These are phyloP conservation scores for Wickerhamiella domercqiae DNA, from an alignment of 805 yeast species.

Conservation along the genomic window DNA sequence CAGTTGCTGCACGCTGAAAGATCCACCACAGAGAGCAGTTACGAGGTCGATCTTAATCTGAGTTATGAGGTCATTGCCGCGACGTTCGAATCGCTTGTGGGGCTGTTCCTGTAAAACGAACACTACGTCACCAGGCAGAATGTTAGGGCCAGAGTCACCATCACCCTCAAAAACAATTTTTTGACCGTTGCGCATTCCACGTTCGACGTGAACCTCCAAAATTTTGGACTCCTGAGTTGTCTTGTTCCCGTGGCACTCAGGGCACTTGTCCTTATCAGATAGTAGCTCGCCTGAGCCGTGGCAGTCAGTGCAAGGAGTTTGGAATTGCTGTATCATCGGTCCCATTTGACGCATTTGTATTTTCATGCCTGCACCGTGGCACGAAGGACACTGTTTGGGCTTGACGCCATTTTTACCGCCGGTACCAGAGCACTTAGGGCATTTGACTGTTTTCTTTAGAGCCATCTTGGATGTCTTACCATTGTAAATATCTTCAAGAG, in stretches of 20 bases:
- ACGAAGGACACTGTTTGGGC: conserved; percentile 69
- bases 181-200: conserved; percentile 95
- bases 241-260: conserved; percentile 76
- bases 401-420: conserved; percentile 94
- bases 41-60: conserved; percentile 80
- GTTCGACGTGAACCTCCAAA: conserved; percentile 83
- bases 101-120: conserved; percentile 84
- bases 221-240: conserved; percentile 77
- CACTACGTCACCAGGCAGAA: conserved; percentile 92
- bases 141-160: conserved; percentile 93
- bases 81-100: conserved; percentile 68
- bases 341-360: conserved; percentile 97
- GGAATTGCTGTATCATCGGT: conserved; percentile 96
- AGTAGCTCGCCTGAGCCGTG: conserved; percentile 82
- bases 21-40: conserved; percentile 95
- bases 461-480: conserved; percentile 87
- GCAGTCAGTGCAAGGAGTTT: conserved; percentile 85
- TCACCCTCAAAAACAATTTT: conserved; percentile 82
- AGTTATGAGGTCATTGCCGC: conserved; percentile 73
- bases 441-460: conserved; percentile 75
- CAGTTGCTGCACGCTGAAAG: conserved; percentile 71
- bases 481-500: conserved; percentile 42
- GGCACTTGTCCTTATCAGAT: conserved; percentile 78
- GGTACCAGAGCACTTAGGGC: conserved; percentile 80
- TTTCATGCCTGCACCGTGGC: conserved; percentile 86